Percentiles rank a stretch among this genome's conserved stretches.
Evolutionary conservation across 2,329 filamentous ascomycete genomes (phyloP).

Genomic region (Penicillium psychrosexuale): DNA sequence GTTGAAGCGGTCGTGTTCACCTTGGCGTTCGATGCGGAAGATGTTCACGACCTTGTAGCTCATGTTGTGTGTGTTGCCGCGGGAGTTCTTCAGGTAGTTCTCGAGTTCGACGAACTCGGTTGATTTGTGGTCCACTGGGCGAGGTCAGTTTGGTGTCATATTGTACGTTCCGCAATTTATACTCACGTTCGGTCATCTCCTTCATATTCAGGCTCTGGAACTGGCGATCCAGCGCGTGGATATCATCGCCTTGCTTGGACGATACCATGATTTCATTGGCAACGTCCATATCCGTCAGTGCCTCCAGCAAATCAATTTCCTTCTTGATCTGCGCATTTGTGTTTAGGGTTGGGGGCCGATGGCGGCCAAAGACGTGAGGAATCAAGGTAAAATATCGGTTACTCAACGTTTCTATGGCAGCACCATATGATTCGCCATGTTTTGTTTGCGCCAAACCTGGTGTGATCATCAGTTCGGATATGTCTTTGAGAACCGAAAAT

Average conservation of each 20-base stretch:
- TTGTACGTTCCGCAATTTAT: no score
- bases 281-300: conserved; percentile 80
- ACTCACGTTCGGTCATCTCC: conserved; percentile 65
- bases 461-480: conserved; percentile 64
- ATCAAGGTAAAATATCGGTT: conserved; percentile 80
- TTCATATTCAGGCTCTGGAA: conserved; percentile 68
- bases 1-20: conserved; percentile 68
- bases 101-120: conserved; percentile 64
- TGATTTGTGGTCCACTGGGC: conserved; percentile 52
- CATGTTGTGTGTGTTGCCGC: conserved; percentile 63
- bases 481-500: conserved; percentile 72
- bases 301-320: conserved; percentile 77
- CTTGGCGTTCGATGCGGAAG: conserved; percentile 75
- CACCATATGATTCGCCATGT: conserved; percentile 40
- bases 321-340: conserved; percentile 59
- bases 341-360: conserved; percentile 66
- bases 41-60: conserved; percentile 62
- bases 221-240: conserved; percentile 69
- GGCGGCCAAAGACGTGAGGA: conserved; percentile 75
- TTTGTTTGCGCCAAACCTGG: conserved; percentile 45
- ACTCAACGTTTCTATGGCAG: conserved; percentile 62
- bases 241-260: conserved; percentile 51
- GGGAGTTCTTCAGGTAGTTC: conserved; percentile 65
- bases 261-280: conserved; percentile 73
- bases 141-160: conserved; percentile 10